Percentiles rank a stretch among this genome's conserved stretches.
phyloP scores from a whole-genome alignment of 108 stramenopile genomes.

The Nitzschia putrida region DNA sequence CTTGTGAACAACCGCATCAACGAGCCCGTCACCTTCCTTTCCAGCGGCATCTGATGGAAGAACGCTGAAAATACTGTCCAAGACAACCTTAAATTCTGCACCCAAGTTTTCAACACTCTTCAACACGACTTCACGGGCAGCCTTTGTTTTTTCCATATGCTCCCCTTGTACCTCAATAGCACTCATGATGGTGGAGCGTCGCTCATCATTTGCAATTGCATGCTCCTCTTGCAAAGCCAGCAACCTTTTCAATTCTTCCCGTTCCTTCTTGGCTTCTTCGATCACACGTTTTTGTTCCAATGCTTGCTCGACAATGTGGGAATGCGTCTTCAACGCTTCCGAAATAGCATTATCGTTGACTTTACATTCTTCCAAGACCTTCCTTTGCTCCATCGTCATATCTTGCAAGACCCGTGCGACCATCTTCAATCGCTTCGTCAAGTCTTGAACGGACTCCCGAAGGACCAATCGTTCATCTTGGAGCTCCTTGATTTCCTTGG shows the following conservation, averaged over 20 bases:
- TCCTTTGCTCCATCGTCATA: slow-evolving; percentile 65
- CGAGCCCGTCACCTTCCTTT: slow-evolving; percentile 12
- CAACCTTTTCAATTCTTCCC: slow-evolving; percentile 57
- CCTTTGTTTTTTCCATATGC: slow-evolving; percentile 34
- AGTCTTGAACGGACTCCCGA: slow-evolving; percentile 40
- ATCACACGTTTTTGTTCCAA: slow-evolving; percentile 47
- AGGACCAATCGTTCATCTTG: slow-evolving; percentile 54
- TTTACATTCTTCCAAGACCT: slow-evolving; percentile 58
- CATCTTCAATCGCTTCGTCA: slow-evolving; percentile 55
- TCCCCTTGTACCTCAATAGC: slow-evolving; percentile 52
- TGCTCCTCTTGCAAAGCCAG: slow-evolving; percentile 58
- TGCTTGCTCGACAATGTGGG: slow-evolving; percentile 52
- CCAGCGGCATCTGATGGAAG: slow-evolving; percentile 4
- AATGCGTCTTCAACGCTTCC: slow-evolving; percentile 46
- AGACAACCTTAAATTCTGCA: slow-evolving; percentile 43
- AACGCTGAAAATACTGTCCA: slow-evolving; percentile 6
- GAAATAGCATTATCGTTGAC: slow-evolving; percentile 59
- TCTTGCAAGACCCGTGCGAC: slow-evolving; percentile 62
- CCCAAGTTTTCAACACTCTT: slow-evolving; percentile 49
- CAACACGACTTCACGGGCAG: slow-evolving; percentile 53
- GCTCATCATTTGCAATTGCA: slow-evolving; percentile 43
- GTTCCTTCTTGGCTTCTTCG: slow-evolving; percentile 55
- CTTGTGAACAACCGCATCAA: slow-evolving; percentile 19
- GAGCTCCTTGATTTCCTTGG: slow-evolving; percentile 46
- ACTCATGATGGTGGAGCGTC: slow-evolving; percentile 46